These are phyloP conservation scores for Coemansia sp. DNA, from an alignment of 192 early-diverging fungal species.

Conservation along the genomic window DNA sequence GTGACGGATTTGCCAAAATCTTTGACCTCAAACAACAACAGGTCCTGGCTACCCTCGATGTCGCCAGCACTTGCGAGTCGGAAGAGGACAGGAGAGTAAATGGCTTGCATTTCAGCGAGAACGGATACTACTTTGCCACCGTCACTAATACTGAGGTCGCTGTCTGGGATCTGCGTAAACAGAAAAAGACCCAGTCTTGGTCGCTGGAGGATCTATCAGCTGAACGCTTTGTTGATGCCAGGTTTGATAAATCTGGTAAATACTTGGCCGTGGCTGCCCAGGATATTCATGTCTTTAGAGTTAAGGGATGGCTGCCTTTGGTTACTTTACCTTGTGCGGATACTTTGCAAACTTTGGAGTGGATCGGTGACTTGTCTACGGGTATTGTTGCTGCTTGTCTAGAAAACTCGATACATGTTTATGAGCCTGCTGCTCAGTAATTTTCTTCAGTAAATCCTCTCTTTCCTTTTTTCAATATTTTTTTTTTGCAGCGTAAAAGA, in stretches of 20 bases:
- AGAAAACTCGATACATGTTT: constrained; percentile 27
- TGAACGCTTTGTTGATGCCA: constrained; percentile 23
- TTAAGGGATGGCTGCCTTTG: constrained; percentile 64
- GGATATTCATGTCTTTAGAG: constrained; percentile 65
- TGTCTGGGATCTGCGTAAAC: constrained; percentile 95
- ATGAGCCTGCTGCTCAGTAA: constrained; percentile 4
- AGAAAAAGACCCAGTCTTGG: constrained; percentile 58
- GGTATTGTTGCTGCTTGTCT: constrained; percentile 15
- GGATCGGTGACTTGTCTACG: constrained; percentile 16
- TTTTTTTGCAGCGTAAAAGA: too few species aligned
- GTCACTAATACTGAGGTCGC: constrained; percentile 72
- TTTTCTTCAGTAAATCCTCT: too few species aligned
- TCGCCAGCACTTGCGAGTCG: constrained; percentile 14
- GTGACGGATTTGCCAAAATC: constrained; percentile 72
- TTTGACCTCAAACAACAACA: constrained; percentile 78
- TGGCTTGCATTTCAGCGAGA: constrained; percentile 86
- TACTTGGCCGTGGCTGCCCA: constrained; percentile 76
- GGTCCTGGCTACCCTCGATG: constrained; percentile 58
- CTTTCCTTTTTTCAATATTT: too few species aligned
- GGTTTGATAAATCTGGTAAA: constrained; percentile 84
- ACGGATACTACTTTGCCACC: constrained; percentile 92
- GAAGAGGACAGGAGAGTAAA: constrained; percentile 44
- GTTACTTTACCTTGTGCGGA: constrained; percentile 1
- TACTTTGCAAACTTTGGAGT: neutral
- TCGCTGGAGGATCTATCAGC: constrained; percentile 14